Base-by-base conservation (phyloP, 352 stramenopile species). In the Globisporangium apiculatum region DNA sequence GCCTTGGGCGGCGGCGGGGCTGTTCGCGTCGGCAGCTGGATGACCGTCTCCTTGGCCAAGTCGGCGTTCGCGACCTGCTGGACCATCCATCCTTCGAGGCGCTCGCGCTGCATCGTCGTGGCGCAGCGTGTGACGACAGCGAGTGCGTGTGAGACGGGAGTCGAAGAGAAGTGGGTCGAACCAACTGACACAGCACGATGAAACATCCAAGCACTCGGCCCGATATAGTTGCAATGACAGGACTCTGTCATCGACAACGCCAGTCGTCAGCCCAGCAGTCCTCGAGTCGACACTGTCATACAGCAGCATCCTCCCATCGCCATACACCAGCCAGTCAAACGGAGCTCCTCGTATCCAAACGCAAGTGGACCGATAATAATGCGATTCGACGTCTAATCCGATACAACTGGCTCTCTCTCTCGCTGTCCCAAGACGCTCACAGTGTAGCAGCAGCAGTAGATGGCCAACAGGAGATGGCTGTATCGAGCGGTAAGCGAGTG, bases 71-170 rank as follows among this genome's bases (percentile, higher is more conserved):
- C 76, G 53, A 91, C 83, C 63, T 91, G 78, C 65, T 67, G 58
- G 38, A 89, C 77, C 73, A 91, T 89, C 71, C 79, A 89, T 78
- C 79, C 75, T 64, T 89, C 81, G 49, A 91, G 55, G 2, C 79
- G 71, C 42, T 85, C 71, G 43, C 69, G 75, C 66, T 91, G 79
- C 81, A 91, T 89, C 42, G 15, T 58, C 10, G 42, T 50, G 46
- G 24, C 11, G 40, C 40, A 43, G 40, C 40, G 24, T 31, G 24
- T 3, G 24, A 31, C 24, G 11, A 12, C 40, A 43, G 40, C 40
- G 11, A 43, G 40, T 43, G 40, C 24, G 24, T 3, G 24, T 31
- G 24, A 31, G 24, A 31, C 24, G 18, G 18, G 18, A 24, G 18
- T 24, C 18, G 24, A 31, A 31, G 24, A 31, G 24, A 3, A 31